Conservation (phyloP, 768 basidiomycete species). For the Kwoniella dejecticola region DNA sequence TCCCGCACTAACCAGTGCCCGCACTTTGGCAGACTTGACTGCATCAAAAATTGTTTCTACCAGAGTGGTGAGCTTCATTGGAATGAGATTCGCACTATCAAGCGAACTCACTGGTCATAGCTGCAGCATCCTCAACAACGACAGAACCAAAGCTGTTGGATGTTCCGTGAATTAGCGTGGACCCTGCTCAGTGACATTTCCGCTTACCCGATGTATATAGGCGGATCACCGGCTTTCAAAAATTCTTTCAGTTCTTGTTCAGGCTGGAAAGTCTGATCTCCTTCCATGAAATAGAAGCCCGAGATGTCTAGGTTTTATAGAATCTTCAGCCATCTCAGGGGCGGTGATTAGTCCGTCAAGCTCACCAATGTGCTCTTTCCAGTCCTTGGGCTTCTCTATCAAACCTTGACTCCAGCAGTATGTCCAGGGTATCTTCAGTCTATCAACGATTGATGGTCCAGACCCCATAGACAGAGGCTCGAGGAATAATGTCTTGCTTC, state of each 20-base stretch:
- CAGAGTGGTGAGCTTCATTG: background rate
- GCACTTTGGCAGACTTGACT: slow-evolving; percentile 62
- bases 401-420: slow-evolving; percentile 67
- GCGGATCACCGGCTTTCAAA: slow-evolving; percentile 61
- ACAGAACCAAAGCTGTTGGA: slow-evolving; percentile 63
- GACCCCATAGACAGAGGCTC: slow-evolving; percentile 60
- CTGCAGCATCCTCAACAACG: slow-evolving; percentile 63
- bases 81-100: background rate
- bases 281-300: slow-evolving; percentile 68
- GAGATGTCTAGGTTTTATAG: slow-evolving; percentile 60
- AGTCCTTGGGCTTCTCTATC: slow-evolving; percentile 67
- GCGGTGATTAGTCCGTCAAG: no score
- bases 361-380: slow-evolving; percentile 66
- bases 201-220: slow-evolving; percentile 65
- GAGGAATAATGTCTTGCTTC: slow-evolving; percentile 61
- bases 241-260: slow-evolving; percentile 61
- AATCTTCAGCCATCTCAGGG: no score
- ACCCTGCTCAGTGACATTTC: slow-evolving; percentile 41
- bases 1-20: slow-evolving; percentile 67
- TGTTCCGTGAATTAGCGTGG: background rate
- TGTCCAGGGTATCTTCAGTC: slow-evolving; percentile 65
- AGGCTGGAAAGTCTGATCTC: slow-evolving; percentile 61
- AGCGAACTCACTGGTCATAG: slow-evolving; percentile 60
- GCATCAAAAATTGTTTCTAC: slow-evolving; percentile 66
- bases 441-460: slow-evolving; percentile 63